phyloP scores from a whole-genome alignment of 78 protist genomes.

The Bodo saltans region DNA sequence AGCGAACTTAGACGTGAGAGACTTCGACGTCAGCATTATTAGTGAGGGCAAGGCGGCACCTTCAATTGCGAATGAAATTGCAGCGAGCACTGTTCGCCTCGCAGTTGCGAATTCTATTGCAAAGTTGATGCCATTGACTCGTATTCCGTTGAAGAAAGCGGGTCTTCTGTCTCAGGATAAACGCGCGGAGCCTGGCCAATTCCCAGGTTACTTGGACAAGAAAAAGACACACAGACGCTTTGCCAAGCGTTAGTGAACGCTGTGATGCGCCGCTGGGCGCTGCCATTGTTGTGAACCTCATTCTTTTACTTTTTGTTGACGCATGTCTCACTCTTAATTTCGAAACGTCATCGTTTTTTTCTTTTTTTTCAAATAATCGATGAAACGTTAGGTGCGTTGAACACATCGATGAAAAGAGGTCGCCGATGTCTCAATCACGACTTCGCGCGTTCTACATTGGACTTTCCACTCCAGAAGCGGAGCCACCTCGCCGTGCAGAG shows the following conservation, averaged over 20 bases:
- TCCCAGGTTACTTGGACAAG: neutral
- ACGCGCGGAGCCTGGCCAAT: neutral
- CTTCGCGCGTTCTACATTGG: no score
- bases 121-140: neutral
- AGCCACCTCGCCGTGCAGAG: no score
- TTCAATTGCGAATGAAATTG: neutral
- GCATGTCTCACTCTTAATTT: no score
- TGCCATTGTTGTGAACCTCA: no score
- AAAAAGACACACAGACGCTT: neutral
- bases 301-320: no score
- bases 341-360: no score
- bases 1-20: neutral
- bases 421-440: no score
- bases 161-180: neutral
- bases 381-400: no score
- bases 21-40: neutral
- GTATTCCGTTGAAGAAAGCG: neutral
- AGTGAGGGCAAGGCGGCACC: neutral
- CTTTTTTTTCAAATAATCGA: no score
- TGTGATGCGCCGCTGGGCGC: no score
- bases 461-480: no score
- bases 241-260: neutral
- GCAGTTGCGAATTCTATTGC: neutral
- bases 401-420: no score
- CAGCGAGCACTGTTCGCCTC: neutral